Percentiles rank a stretch among this genome's conserved stretches.
Evolutionary conservation across 441 rosid species (phyloP).

Genomic region (Aleurites moluccanus): DNA sequence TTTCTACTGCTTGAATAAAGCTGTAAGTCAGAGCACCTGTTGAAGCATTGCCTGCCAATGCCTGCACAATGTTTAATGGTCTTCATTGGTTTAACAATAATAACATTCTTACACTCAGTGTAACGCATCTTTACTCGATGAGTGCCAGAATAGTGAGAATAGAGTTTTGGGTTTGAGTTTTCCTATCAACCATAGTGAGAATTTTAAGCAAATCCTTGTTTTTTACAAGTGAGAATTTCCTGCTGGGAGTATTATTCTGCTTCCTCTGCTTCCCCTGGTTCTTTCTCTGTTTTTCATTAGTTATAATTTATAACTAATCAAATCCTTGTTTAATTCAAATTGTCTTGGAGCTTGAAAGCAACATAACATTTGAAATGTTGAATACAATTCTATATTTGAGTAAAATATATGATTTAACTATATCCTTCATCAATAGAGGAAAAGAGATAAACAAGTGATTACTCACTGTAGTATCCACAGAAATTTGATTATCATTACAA

Average conservation of each 20-base stretch:
- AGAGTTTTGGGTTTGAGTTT: too few species aligned
- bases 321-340: neutral
- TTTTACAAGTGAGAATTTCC: too few species aligned
- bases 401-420: neutral
- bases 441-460: neutral
- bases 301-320: too few species aligned
- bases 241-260: too few species aligned
- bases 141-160: too few species aligned
- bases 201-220: too few species aligned
- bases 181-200: too few species aligned
- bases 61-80: constrained; percentile 36
- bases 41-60: constrained; percentile 54
- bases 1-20: constrained; percentile 69
- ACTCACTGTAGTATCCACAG: constrained; percentile 56
- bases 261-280: neutral
- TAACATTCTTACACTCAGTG: too few species aligned
- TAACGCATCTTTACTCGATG: too few species aligned
- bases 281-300: neutral
- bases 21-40: constrained; percentile 76
- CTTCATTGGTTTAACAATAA: too few species aligned
- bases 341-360: neutral
- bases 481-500: constrained; percentile 60
- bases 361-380: neutral
- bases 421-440: neutral
- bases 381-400: neutral